Evolutionary conservation across 495 filamentous ascomycete species (phyloP).

Genomic region (Glonium stellatum): DNA sequence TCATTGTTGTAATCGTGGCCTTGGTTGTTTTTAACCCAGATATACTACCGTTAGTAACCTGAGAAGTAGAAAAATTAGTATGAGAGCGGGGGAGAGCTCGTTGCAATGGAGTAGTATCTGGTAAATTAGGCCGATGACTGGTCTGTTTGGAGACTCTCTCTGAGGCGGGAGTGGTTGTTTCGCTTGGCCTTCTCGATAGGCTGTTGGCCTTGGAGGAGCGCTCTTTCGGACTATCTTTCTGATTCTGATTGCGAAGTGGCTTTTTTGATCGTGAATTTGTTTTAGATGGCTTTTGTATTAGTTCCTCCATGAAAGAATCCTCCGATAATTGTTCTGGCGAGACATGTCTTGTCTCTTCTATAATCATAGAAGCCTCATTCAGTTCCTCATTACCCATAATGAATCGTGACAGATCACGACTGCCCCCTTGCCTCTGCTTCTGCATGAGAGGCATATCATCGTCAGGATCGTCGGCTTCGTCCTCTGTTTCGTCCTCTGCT

Average conservation of each 20-base stretch:
- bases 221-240: too few relatives aligned
- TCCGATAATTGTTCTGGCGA: neutral
- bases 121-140: too few relatives aligned
- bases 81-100: neutral
- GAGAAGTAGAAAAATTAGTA: neutral
- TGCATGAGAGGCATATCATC: neutral
- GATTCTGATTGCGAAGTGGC: too few relatives aligned
- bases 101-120: too few relatives aligned
- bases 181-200: too few relatives aligned
- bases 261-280: too few relatives aligned
- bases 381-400: too few relatives aligned
- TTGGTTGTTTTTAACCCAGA: neutral
- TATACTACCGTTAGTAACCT: neutral
- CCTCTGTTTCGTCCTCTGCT: neutral
- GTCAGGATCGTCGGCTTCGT: neutral
- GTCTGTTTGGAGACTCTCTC: too few relatives aligned
- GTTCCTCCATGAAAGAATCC: conserved; percentile 10
- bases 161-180: too few relatives aligned
- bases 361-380: too few relatives aligned
- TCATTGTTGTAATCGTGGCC: neutral
- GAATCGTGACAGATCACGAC: neutral
- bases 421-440: neutral
- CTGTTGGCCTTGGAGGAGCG: too few relatives aligned
- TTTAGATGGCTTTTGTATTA: neutral
- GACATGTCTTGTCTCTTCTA: neutral